Conservation (phyloP, 495 filamentous ascomycete species). For the Neurospora tetrasperma region DNA sequence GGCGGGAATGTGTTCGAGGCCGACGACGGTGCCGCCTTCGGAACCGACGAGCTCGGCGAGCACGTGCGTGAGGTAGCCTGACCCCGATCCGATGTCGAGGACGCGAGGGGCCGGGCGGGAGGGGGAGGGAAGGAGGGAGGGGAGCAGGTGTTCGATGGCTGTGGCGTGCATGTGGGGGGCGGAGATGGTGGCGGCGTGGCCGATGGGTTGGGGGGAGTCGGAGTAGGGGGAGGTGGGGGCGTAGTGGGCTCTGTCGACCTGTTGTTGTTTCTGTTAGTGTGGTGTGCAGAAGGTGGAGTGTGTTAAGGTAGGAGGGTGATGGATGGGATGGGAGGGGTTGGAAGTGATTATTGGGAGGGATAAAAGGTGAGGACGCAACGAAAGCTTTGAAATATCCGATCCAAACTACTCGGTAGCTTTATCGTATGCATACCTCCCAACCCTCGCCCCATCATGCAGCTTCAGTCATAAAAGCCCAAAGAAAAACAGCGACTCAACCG, state of each 20-base stretch:
- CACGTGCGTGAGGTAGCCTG: slow-evolving; percentile 86
- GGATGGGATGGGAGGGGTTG: no score
- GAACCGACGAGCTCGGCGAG: slow-evolving; percentile 67
- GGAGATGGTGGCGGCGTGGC: slow-evolving; percentile 79
- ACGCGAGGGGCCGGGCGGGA: slow-evolving; percentile 40
- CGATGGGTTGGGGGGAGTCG: slow-evolving; percentile 86
- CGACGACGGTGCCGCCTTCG: slow-evolving; percentile 53
- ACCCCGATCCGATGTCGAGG: slow-evolving; percentile 84
- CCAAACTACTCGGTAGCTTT: no score
- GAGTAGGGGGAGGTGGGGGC: slow-evolving; percentile 58
- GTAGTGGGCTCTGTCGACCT: slow-evolving; percentile 91
- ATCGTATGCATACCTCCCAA: no score
- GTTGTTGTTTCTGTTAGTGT: neutral
- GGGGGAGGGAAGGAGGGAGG: slow-evolving; percentile 41
- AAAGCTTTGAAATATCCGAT: no score
- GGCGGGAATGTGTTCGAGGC: slow-evolving; percentile 78
- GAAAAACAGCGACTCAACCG: no score
- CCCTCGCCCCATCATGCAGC: no score
- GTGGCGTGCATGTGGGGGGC: slow-evolving; percentile 96
- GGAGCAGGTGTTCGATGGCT: slow-evolving; percentile 58
- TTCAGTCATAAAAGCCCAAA: no score
- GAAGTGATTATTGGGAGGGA: no score
- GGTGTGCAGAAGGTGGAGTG: no score
- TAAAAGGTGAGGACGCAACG: no score
- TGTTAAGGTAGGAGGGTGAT: no score